Evolutionary conservation across 1,284 basidiomycete genomes (phyloP).

Genomic region (Sanghuangporus weigelae): DNA sequence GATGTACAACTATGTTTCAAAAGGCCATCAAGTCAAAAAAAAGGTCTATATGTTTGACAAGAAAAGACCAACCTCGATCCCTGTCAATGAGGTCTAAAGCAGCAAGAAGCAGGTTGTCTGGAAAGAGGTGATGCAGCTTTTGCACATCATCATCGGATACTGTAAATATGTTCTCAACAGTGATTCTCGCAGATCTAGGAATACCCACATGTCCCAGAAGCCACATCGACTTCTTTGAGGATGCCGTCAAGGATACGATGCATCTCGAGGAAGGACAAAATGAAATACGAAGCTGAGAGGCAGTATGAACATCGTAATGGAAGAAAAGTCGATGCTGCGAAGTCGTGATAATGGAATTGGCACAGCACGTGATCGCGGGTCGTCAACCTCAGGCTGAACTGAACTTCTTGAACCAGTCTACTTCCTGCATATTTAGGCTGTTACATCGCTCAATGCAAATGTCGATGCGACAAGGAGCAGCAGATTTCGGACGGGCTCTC

Average conservation of each 20-base stretch:
- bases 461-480: no score
- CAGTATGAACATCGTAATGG: not conserved
- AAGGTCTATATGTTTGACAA: not conserved
- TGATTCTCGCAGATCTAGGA: not conserved
- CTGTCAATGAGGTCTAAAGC: slow-evolving; percentile 70
- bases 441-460: no score
- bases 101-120: slow-evolving; percentile 55
- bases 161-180: slow-evolving; percentile 21
- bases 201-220: slow-evolving; percentile 25
- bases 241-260: slow-evolving; percentile 28
- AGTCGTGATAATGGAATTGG: not conserved
- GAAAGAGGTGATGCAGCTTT: slow-evolving; percentile 50
- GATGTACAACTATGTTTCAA: slow-evolving; percentile 54
- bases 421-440: no score
- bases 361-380: not conserved
- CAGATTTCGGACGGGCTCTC: no score
- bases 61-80: slow-evolving; percentile 42
- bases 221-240: slow-evolving; percentile 27
- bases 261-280: slow-evolving; percentile 21
- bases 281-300: not conserved
- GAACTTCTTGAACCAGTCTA: no score
- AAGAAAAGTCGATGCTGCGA: not conserved
- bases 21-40: not conserved
- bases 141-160: slow-evolving; percentile 51
- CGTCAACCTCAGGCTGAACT: no score